Conservation (phyloP, 345 rosid species). For the Salix exigua region DNA sequence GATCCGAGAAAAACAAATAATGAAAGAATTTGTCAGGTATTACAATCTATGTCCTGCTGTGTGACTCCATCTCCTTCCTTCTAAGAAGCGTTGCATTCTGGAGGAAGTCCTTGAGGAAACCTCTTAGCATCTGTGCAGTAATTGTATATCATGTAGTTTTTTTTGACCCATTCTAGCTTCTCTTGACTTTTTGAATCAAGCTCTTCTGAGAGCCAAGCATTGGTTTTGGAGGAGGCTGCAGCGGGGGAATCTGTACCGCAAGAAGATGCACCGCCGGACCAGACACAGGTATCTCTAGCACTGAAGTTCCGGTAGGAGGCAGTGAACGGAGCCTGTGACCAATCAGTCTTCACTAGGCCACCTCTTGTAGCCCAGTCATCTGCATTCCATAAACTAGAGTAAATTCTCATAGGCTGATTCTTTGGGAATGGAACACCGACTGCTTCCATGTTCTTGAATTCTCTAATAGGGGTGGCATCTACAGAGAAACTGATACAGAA, state of each 20-base stretch:
- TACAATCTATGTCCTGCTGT: background rate
- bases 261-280: background rate
- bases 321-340: background rate
- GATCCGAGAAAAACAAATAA: background rate
- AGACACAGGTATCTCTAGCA: background rate
- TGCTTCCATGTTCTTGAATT: conserved; percentile 1
- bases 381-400: conserved; percentile 10
- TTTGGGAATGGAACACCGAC: conserved; percentile 9
- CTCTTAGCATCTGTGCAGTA: background rate
- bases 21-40: background rate
- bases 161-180: background rate
- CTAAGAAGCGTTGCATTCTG: background rate
- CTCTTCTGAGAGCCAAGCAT: background rate
- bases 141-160: background rate
- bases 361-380: conserved; percentile 17
- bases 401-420: conserved; percentile 5
- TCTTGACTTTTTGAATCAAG: background rate
- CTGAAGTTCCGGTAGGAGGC: background rate
- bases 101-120: background rate
- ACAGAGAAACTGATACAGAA: background rate
- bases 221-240: no score
- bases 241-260: background rate
- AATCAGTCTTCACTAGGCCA: background rate
- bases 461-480: background rate
- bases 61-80: background rate